Conservation (phyloP, 768 basidiomycete species). For the Leccinellum rugosiceps region DNA sequence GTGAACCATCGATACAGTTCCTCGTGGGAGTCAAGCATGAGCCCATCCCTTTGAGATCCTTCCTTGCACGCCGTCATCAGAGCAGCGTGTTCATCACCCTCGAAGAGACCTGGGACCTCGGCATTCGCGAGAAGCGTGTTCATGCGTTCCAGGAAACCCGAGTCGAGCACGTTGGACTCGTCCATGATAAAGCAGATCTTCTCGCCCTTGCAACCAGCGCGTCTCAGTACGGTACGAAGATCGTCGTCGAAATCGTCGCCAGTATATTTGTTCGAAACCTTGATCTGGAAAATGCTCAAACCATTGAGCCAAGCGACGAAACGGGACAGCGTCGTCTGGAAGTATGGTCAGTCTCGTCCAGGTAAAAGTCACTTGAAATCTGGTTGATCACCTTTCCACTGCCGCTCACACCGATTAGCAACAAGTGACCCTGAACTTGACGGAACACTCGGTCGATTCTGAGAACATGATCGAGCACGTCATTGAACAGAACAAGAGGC, state of each 20-base stretch:
- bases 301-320: constrained; percentile 99
- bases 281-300: constrained; percentile 98
- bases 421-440: constrained; percentile 93
- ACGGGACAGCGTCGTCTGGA: constrained; percentile 90
- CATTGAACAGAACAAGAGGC: constrained; percentile 96
- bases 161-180: constrained; percentile 98
- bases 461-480: constrained; percentile 96
- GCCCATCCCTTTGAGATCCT: constrained; percentile 96
- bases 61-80: constrained; percentile 99
- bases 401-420: constrained; percentile 97
- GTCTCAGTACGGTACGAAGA: constrained; percentile 88
- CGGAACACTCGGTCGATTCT: constrained; percentile 99
- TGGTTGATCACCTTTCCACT: constrained; percentile 81
- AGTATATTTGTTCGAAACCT: constrained; percentile 98
- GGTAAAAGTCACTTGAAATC: not conserved
- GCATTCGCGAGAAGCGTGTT: constrained; percentile 98
- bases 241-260: constrained; percentile 99
- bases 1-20: constrained; percentile 99
- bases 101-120: constrained; percentile 99
- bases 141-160: constrained; percentile 99
- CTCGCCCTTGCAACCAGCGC: constrained; percentile 96
- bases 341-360: constrained; percentile 11
- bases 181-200: constrained; percentile 99
- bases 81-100: constrained; percentile 98
- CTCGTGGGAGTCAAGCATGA: constrained; percentile 98